These are phyloP conservation scores for Clonostachys solani DNA, from an alignment of 2,329 filamentous ascomycete species.

Conservation along the genomic window DNA sequence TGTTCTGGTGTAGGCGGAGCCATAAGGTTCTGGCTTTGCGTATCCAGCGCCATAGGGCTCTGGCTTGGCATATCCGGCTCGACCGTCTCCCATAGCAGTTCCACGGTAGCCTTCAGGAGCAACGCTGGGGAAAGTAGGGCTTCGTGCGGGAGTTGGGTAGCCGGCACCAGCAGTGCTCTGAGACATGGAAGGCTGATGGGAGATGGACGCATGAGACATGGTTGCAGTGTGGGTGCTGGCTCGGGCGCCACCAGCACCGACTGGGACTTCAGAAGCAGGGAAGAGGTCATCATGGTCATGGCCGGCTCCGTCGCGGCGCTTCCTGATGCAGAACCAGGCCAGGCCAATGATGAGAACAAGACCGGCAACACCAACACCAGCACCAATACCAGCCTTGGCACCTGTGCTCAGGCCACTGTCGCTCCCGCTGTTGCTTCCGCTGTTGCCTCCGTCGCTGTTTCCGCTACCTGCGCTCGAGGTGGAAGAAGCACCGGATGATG, in stretches of 20 bases:
- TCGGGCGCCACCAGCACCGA: slow-evolving; percentile 10
- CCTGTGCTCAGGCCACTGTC: slow-evolving; percentile 29
- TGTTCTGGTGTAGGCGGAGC: slow-evolving; percentile 17
- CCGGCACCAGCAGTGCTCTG: slow-evolving; percentile 8
- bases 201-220: slow-evolving; percentile 16
- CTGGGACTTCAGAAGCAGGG: slow-evolving; percentile 36
- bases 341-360: slow-evolving; percentile 21
- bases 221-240: slow-evolving; percentile 9
- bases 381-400: slow-evolving; percentile 38
- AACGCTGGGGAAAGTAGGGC: slow-evolving; percentile 12
- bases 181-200: slow-evolving; percentile 9
- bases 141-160: slow-evolving; percentile 17
- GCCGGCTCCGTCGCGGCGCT: slow-evolving; percentile 18
- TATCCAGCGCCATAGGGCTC: slow-evolving; percentile 23
- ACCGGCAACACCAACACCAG: slow-evolving; percentile 28
- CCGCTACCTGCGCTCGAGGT: background rate
- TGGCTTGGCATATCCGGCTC: slow-evolving; percentile 31
- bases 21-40: slow-evolving; percentile 19
- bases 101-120: slow-evolving; percentile 30
- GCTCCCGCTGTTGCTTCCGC: slow-evolving; percentile 6
- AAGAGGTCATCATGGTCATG: slow-evolving; percentile 33
- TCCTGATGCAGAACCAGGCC: slow-evolving; percentile 21
- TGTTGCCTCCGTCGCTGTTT: background rate
- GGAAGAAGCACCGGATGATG: background rate
- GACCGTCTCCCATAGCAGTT: slow-evolving; percentile 30